Evolutionary conservation across 2,329 filamentous ascomycete genomes (phyloP), one percentile per base, ranked within the genome.

Genomic region (Gnomoniopsis smithogilvyi): DNA sequence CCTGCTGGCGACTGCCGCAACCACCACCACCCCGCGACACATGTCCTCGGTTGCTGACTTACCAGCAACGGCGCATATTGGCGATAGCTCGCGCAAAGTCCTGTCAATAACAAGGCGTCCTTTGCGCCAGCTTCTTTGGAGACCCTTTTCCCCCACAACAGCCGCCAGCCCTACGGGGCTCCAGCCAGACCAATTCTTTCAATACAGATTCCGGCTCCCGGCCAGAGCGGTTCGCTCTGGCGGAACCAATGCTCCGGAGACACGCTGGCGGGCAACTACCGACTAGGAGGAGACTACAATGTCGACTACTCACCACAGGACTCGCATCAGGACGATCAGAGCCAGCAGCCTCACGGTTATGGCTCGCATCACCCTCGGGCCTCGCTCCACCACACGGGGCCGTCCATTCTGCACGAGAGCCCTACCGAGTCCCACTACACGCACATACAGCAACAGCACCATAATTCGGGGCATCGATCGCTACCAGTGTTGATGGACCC

Each of bases 181-280:
- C 75, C 74, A 68, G 71, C 73, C 69, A 70, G 75, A 72, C 79
- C 78, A 78, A 83, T 83, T 80, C 76, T 83, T 75, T 81, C 82
- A 72, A 78, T 84, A 71, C 82, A 83, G 78, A 81, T 74, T 75
- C 80, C 83, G 79, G 84, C 82, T 82, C 80, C 82, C 86, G 86
- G 86, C 85, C 84, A 86, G 86, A 84, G 87, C 86, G 85, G 79
- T 77, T 82, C 81, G 86, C 86, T 89, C 87, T 89, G 86, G 87
- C 85, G 85, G 85, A 82, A 85, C 84, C 85, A 82, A 89, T 89
- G 85, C 76, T 83, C 83, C 76, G 83, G 80, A 80, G 84, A 78
- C 83, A 88, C 84, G 79, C 84, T 89, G 84, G 86, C 85, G 81
- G 82, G 84, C 81, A 85, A 87, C 76, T 91, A 90, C 80, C 84